phyloP scores from a whole-genome alignment of 208 protist species.

The Wallacemonas sp. region DNA sequence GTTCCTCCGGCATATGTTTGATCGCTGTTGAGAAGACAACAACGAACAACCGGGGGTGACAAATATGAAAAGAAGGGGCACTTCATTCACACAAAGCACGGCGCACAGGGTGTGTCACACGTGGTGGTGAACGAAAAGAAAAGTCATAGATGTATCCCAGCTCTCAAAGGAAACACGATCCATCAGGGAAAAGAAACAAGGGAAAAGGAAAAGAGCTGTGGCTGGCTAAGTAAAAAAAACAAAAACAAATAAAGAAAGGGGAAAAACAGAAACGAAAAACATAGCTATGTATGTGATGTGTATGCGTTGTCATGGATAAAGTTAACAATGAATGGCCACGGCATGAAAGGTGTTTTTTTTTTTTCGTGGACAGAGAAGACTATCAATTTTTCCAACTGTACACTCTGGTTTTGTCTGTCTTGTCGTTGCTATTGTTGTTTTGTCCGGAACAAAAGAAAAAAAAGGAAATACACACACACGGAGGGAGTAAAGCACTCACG shows the following conservation, averaged over 20 bases:
- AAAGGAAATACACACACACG: no score
- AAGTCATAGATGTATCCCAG: no score
- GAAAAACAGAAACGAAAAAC: conserved; percentile 5
- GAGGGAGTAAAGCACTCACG: neutral
- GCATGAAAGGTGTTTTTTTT: no score
- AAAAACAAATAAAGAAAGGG: conserved; percentile 20
- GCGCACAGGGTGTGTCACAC: neutral
- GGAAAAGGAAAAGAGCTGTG: neutral
- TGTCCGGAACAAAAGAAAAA: no score
- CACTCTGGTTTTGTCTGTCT: no score
- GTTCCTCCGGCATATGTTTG: no score
- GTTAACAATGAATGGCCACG: neutral
- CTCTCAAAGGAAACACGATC: neutral
- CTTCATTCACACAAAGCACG: neutral
- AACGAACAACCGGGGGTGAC: conserved; percentile 4
- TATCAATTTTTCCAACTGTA: no score
- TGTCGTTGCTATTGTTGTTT: no score
- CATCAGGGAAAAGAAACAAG: neutral
- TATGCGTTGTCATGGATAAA: neutral
- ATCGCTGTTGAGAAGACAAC: conserved; percentile 13
- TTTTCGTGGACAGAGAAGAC: no score
- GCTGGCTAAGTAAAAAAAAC: neutral
- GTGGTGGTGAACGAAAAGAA: neutral
- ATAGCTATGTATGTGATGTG: neutral
- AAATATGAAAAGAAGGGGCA: neutral